Base-by-base conservation (phyloP, 2,329 filamentous ascomycete species). In the Fusarium tanahbumbuense region DNA sequence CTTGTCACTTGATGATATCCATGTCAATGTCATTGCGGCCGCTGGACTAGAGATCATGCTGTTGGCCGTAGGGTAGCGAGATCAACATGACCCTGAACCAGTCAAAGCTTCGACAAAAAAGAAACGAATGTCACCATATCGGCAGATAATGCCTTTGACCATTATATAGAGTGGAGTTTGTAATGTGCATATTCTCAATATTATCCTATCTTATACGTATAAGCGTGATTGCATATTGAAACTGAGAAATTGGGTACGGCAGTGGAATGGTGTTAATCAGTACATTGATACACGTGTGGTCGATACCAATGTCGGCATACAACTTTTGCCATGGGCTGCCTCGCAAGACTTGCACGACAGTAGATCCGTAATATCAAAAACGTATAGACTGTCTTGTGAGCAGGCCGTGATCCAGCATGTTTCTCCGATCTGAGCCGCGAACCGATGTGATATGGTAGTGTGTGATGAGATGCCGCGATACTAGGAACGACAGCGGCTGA, bases 1-100 rank as follows among this genome's bases (percentile, higher is more conserved):
- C 37, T 49, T 59, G 42, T 44, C 45, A 58, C 47, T 56, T 56
- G 30, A 42, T 25, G 22, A 54, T 32, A 52, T 45, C 34, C 34
- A 37, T 37, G 27, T 18, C 22, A 22, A 15, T 23, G 30, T 58
- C n/a, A 18, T 18, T 44, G n/a, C 25, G 25, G n/a, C 25, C 28
- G n/a, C 12, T 47, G 13, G 41, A 34, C n/a, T 22, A 12, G n/a
- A n/a, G 18, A 28, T 60, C 23, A 25, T 52, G 25, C 13, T 50
- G 16, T 20, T 50, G 13, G 11, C 44, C n/a, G 8, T 40, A 57
- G 44, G 59, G 25, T 64, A 57, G 45, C 49, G 49, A 45, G 22
- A 45, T 34, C 40, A 42, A 20, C 32, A 63, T 41, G 15, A 9
- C 12, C 18, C 12, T 45, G 34, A 20, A 11, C 20, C 23, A 30